Base-by-base conservation (phyloP, 2,329 filamentous ascomycete species). In the Coniochaeta hoffmannii region DNA sequence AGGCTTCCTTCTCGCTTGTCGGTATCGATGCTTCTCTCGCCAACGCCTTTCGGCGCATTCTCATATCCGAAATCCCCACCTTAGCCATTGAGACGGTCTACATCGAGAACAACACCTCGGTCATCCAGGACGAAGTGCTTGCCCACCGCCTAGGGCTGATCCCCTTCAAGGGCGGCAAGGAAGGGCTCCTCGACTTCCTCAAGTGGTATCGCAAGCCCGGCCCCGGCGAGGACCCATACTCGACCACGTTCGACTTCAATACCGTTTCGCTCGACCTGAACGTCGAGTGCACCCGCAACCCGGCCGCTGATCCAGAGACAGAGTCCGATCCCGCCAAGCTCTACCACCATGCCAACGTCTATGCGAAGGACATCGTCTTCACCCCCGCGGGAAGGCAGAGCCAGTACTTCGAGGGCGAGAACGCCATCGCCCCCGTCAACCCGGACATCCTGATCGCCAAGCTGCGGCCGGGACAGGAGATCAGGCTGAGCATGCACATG, bases 111-210 rank as follows among this genome's bases (percentile, higher is more conserved):
- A 99, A 99, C 78, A 97, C 93, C 53, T 96, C 90, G 5, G 91
- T 99, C 34, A 94, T 99, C 66, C 93, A 97, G 71, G 94, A 99
- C 69, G 94, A 99, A 76, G 93, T 99, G 4, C 85, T 99, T 53
- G 87, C 92, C 15, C 89, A 94, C 70, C 83, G 94, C 46, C 79
- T 99, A 31, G 94, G 94, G 57, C 83, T 99, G 49, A 88, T 99
- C 55, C 94, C 95, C 17, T 86, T 99, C 63, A 88, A 86, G 61
- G 94, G 90, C 62, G 83, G 85, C 58, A 83, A 86, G 61, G 80
- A 88, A 55, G 92, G 89, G 53, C 77, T 99, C 55, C 77, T 77
- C 56, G 83, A 87, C 63, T 92, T 86, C 76, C 79, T 97, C 74
- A 86, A 85, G 68, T 95, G 89, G 86, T 91, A 83, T 72, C 83